Conservation (phyloP, 352 stramenopile genomes). For the Globisporangium emineosum region DNA sequence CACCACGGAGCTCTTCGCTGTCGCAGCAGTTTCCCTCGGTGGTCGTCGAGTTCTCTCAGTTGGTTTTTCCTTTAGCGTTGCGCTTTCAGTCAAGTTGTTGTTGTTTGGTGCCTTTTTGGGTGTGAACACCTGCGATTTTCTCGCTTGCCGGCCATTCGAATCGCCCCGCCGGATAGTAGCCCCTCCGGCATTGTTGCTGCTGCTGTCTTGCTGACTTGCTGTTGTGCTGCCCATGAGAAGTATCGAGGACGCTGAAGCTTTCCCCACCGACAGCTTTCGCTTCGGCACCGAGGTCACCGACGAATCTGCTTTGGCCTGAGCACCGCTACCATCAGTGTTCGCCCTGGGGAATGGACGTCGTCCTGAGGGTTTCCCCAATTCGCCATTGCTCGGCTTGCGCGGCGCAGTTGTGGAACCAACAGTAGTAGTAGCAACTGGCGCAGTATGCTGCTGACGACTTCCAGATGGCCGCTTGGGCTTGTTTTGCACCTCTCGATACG, state of each 20-base stretch:
- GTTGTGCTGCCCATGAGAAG: conserved; percentile 17
- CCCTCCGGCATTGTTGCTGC: not conserved
- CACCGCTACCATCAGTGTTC: not conserved
- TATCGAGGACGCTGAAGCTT: conserved; percentile 7
- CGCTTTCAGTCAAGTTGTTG: not conserved
- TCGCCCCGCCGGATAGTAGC: not conserved
- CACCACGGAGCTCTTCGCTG: not conserved
- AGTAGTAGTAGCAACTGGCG: not conserved
- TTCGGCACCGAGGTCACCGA: not conserved
- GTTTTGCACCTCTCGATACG: not conserved
- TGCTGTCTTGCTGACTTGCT: not conserved
- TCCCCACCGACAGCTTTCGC: conserved; percentile 3
- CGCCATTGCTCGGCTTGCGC: conserved; percentile 5
- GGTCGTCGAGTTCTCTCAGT: not conserved
- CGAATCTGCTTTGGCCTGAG: not conserved
- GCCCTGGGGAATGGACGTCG: conserved; percentile 7
- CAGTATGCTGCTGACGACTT: not conserved
- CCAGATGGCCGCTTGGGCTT: not conserved
- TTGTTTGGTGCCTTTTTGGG: not conserved
- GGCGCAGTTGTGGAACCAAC: not conserved
- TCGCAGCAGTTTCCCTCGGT: not conserved
- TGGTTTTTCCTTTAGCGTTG: not conserved
- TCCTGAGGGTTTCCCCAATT: not conserved
- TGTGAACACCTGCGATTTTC: not conserved
- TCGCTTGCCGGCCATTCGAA: not conserved